phyloP scores from a whole-genome alignment of 345 rosid species.

The Limnanthes douglasii region DNA sequence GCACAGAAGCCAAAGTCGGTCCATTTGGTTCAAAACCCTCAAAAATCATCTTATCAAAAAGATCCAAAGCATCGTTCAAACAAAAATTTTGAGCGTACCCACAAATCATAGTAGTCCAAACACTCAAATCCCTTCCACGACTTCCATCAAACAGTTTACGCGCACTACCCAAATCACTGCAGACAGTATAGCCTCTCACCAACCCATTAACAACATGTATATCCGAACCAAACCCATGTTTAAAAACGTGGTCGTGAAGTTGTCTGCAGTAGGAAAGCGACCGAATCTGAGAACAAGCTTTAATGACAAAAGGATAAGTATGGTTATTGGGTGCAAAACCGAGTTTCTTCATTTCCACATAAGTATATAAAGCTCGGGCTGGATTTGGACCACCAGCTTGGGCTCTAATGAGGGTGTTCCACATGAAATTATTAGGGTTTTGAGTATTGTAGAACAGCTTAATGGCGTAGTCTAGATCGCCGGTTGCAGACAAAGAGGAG shows the following conservation, averaged over 20 bases:
- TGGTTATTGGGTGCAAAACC: conserved; percentile 6
- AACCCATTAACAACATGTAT: conserved; percentile 11
- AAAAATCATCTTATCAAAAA: conserved; percentile 12
- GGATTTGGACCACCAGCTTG: conserved; percentile 5
- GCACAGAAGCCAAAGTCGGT: conserved; percentile 13
- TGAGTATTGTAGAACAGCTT: conserved; percentile 5
- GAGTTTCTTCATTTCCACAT: conserved; percentile 3
- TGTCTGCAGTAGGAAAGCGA: conserved; percentile 6
- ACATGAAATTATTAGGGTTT: conserved; percentile 11
- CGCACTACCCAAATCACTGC: conserved; percentile 2
- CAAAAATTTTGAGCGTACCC: conserved; percentile 14
- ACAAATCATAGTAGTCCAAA: conserved; percentile 14
- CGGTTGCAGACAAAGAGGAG: conserved; percentile 7
- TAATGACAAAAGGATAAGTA: conserved; percentile 11
- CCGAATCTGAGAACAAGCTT: conserved; percentile 5
- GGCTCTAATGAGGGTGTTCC: conserved; percentile 18
- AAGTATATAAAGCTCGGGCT: conserved; percentile 3
- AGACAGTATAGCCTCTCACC: conserved; percentile 7
- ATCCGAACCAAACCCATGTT: conserved; percentile 11
- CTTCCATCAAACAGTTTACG: conserved; percentile 10
- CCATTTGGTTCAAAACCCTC: conserved; percentile 12
- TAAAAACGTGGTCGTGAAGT: conserved; percentile 10
- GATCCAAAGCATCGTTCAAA: conserved; percentile 8
- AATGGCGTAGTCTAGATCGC: conserved; percentile 8
- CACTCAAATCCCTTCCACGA: conserved; percentile 1